Base-by-base conservation (phyloP, 805 yeast species). In the Zygotorulaspora chibaensis region DNA sequence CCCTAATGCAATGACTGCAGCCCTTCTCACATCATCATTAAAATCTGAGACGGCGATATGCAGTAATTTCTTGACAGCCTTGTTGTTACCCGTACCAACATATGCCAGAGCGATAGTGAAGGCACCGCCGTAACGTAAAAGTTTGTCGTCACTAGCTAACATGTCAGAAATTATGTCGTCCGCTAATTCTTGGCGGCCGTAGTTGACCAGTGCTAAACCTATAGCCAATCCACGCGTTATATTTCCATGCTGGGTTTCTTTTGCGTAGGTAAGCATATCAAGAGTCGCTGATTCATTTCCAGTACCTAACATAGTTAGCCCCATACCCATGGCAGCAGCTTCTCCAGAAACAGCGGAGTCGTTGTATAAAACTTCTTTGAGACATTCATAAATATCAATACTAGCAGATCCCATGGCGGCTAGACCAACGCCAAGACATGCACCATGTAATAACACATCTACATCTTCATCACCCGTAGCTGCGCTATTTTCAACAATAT, bases 41-140 rank as follows among this genome's bases (percentile, higher is more conserved):
- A 97, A 93, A 65, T 93, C 99, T 11, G 96, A 87, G 12, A 93
- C 99, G 2, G 99, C 99, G 61, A 83, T 77, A 67, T 93, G 98
- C 54, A 93, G 74, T 55, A 93, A 72, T 56, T 84, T 80, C 69
- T 87, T 82, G 57, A 93, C 86, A 8, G 97, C 97, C 43, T 72
- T 71, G 67, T 89, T 89, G 66, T 85, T 82, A 25, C 96, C 95
- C 2, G 99, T 91, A 49, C 99, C 99, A 45, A 93, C 95, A 66
- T 91, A 93, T 1, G 99, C 98, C 57, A 93, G 75, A 0, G 96
- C 98, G 57, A 93, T 78, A 5, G 97, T 83, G 66, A 83, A 89
- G 38, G 93, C 93, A 63, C 96, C 98, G 67, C 99, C 98, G 63
- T 90, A 93, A 68, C 99, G 84, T 53, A 93, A 75, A 43, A 84